Evolutionary conservation across 345 rosid genomes (phyloP), one percentile per base, ranked within the genome.

Genomic region (Cardamine occulta): DNA sequence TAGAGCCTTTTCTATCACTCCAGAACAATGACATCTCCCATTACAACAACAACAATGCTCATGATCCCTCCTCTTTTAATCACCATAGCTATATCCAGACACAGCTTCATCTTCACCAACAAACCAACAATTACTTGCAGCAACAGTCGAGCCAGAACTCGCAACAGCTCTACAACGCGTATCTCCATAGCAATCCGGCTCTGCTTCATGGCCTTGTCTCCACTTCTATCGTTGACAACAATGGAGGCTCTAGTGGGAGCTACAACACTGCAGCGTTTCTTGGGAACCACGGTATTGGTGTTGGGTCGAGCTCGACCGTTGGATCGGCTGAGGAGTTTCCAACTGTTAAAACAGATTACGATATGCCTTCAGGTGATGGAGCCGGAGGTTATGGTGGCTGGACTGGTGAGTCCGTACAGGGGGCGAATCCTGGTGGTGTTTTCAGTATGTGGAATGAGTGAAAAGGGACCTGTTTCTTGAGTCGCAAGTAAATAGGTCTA

Each of bases 361-460:
- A 95, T 66, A 87, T 88, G 98, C 91, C 77, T 65, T 59, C 69
- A 1, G 42, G 58, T 40, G 75, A 70, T 48, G 63, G 77, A 13
- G 23, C 83, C 3, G 87, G 81, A 3, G 89, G 84, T 6, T 92
- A 89, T 28, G 89, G 89, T 29, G 94, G 98, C 82, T 85, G 96
- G 34, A 86, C 82, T 1, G 88, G 84, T 3, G 97, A 90, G 17
- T 74, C 97, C 8, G 88, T 83, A 72, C 91, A 86, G 55, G 97
- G 93, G 29, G 75, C 96, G 29, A 92, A 88, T 81, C 86, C 92
- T 15, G 84, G 85, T 9, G 83, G 85, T 17, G 86, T 85, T 74
- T 95, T 90, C 70, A 82, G 93, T 42, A 95, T 88, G 94, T 95
- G 99, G 98, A 92, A 88, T 70, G 96, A 89, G 12, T 94, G 65